Conservation (phyloP, 306 rosid species). For the Rosa rugosa region DNA sequence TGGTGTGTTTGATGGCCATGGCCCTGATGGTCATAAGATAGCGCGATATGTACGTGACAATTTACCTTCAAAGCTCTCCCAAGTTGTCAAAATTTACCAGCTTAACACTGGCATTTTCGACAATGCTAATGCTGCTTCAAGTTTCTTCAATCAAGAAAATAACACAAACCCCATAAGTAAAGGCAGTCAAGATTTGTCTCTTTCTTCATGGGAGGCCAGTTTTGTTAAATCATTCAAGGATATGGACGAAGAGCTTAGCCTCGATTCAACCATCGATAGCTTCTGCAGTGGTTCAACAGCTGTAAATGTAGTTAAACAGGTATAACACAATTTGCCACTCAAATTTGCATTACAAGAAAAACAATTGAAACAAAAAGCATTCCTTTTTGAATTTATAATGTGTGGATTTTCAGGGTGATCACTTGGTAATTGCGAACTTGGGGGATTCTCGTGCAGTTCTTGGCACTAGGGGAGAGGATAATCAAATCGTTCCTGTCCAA, state of each 20-base stretch:
- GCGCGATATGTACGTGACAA: conserved; percentile 61
- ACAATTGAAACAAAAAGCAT: not conserved
- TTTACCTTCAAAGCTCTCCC: conserved; percentile 71
- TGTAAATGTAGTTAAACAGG: conserved; percentile 81
- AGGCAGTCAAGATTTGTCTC: conserved; percentile 27
- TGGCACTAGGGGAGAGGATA: conserved; percentile 60
- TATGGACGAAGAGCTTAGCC: conserved; percentile 59
- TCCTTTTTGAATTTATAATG: not conserved
- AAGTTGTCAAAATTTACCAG: conserved; percentile 51
- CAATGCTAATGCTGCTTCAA: conserved; percentile 12
- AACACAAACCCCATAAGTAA: not conserved
- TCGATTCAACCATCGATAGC: conserved; percentile 56
- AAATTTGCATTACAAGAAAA: conserved; percentile 12
- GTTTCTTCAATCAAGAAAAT: conserved; percentile 3
- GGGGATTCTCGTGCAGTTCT: conserved; percentile 97
- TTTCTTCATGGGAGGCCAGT: conserved; percentile 73
- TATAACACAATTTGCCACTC: conserved; percentile 13
- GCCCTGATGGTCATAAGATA: conserved; percentile 79
- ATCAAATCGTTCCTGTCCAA: conserved; percentile 63
- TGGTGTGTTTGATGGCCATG: conserved; percentile 98
- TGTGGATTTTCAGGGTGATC: conserved; percentile 56
- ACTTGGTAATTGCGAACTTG: conserved; percentile 69
- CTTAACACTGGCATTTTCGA: conserved; percentile 26
- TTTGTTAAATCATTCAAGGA: conserved; percentile 61
- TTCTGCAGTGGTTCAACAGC: conserved; percentile 92